Conservation (phyloP, 768 basidiomycete species). For the Termitomyces heimii region DNA sequence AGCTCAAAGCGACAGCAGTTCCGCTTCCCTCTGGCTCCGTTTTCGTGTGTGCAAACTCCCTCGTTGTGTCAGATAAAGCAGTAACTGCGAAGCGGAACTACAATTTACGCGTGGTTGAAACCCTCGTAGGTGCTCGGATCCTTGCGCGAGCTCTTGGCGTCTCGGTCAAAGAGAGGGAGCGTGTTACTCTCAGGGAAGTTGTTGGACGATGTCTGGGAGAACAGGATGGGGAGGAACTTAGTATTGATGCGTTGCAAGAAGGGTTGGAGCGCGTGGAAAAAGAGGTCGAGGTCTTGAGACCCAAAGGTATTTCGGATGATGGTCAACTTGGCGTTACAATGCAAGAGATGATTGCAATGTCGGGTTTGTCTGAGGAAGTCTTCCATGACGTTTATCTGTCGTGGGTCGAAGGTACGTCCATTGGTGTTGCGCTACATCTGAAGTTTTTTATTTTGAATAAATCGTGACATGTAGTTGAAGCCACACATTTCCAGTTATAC, state of each 20-base stretch:
- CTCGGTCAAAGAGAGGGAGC: constrained; percentile 34
- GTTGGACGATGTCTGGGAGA: constrained; percentile 52
- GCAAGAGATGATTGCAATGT: constrained; percentile 67
- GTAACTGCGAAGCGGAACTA: constrained; percentile 72
- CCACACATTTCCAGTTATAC: constrained; percentile 77
- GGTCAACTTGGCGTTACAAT: constrained; percentile 60
- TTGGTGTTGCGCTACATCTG: neutral
- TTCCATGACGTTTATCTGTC: constrained; percentile 70
- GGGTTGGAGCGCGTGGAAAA: constrained; percentile 41
- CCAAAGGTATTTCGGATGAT: constrained; percentile 24
- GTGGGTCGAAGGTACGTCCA: constrained; percentile 67
- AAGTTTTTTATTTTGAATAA: neutral
- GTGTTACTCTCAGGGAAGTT: constrained; percentile 63
- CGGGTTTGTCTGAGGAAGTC: constrained; percentile 44
- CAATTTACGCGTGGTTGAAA: constrained; percentile 92
- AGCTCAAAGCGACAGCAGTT: constrained; percentile 59
- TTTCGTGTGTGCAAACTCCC: constrained; percentile 79
- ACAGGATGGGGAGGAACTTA: constrained; percentile 37
- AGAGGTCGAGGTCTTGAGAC: constrained; percentile 50
- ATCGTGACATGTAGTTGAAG: constrained; percentile 54
- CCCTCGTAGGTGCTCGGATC: constrained; percentile 71
- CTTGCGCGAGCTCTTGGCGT: constrained; percentile 58
- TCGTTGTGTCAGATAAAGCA: constrained; percentile 77
- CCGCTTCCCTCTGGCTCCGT: constrained; percentile 51
- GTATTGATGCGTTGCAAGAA: constrained; percentile 36